Base-by-base conservation (phyloP, 1,284 basidiomycete species). In the Cryptococcus sp. region DNA sequence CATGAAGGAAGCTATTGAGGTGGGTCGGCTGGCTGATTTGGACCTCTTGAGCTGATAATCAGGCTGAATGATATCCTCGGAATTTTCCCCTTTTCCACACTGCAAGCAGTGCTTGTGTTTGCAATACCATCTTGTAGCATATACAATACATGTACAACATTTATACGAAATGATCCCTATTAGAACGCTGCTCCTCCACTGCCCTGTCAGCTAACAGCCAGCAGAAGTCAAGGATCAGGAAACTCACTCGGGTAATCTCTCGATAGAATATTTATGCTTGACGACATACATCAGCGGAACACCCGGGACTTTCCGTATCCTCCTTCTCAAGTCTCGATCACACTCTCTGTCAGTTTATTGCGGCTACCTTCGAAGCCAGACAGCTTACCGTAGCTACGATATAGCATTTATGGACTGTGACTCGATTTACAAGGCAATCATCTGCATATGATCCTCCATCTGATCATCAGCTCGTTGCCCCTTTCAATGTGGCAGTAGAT, bases 211-310 rank as follows among this genome's bases (percentile, higher is more conserved):
- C 39, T 36, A 36, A 10, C 10, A 10, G 39, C 19, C 7, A 22
- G 7, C 21, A 14, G 21, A 39, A 11, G 18, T 34, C 16, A 16
- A 34, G 18, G 49, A 32, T 25, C 21, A 18, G n/a, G 39, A 21
- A 24, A 69, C 69, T 61, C 57, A 72, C 77, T 97, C 92, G 45
- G 92, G 92, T 51, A 97, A 76, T 49, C 92, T 79, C 75, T 97
- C 92, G 55, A 97, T 92, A 47, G 91, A 90, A 67, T 96, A 97
- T 69, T 85, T 80, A 67, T 88, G 80, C 70, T 84, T 84, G 59
- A 91, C 89, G 66, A 97, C 94, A 71, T 94, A 96, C 92, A 97
- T 94, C 58, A 96, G 79, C 46, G 92, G 92, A 36, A 96, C 88
- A 53, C 92, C 92, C 28, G 93, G 93, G 25, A 96, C 78, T 73